Evolutionary conservation across 2,329 filamentous ascomycete genomes (phyloP).

Genomic region (Talaromyces albobiverticillius): DNA sequence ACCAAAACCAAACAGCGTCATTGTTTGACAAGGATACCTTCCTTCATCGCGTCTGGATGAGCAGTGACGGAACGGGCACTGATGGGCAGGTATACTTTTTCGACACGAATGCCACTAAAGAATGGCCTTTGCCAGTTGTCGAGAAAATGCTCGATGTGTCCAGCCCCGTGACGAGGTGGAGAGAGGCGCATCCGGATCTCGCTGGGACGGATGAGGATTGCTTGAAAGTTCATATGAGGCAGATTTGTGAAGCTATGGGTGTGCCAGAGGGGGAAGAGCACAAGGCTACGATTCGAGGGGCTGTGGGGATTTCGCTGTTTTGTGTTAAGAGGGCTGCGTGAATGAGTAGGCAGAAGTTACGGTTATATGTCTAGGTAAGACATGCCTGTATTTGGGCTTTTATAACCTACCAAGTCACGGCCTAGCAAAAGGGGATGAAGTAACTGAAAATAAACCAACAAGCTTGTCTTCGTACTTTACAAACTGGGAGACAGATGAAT

Average conservation of each 20-base stretch:
- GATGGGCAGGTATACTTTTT: not conserved
- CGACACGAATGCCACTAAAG: not conserved
- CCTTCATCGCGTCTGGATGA: not conserved
- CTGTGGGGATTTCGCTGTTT: not conserved
- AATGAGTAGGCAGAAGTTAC: not conserved
- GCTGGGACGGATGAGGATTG: not conserved
- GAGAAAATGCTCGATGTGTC: not conserved
- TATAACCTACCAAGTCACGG: too few species aligned
- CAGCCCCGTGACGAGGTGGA: constrained; percentile 2
- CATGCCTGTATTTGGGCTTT: too few species aligned
- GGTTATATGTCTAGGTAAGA: too few species aligned
- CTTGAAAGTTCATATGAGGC: not conserved
- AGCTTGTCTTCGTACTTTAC: too few species aligned
- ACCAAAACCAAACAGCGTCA: not conserved
- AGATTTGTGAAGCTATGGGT: not conserved
- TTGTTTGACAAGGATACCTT: not conserved
- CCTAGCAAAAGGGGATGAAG: too few species aligned
- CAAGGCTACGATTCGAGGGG: not conserved
- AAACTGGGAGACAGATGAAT: too few species aligned
- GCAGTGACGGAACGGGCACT: not conserved
- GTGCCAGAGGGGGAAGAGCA: not conserved
- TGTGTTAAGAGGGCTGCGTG: not conserved
- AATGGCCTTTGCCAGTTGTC: not conserved
- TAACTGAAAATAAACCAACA: too few species aligned
- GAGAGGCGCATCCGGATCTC: constrained; percentile 3